Evolutionary conservation across 2,329 filamentous ascomycete genomes (phyloP).

Genomic region (Paraphaeosphaeria sporulosa): DNA sequence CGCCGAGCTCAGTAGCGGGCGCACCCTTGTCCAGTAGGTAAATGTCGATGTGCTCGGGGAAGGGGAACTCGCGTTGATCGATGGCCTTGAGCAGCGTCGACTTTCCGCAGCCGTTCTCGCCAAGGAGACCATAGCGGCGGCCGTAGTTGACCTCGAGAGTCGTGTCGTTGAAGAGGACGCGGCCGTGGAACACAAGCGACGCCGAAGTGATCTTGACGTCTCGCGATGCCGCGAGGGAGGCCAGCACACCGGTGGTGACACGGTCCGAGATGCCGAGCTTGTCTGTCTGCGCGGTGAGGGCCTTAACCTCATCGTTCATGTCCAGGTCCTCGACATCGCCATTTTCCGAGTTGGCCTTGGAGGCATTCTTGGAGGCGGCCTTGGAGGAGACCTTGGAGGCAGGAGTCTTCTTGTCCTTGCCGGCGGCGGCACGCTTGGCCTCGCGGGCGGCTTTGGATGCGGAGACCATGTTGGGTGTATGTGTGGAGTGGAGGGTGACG

Average conservation of each 20-base stretch:
- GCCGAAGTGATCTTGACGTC: slow-evolving; percentile 97
- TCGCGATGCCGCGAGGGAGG: slow-evolving; percentile 82
- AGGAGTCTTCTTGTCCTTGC: slow-evolving; percentile 77
- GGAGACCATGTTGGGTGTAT: slow-evolving; percentile 65
- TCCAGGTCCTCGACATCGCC: slow-evolving; percentile 75
- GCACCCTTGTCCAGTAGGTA: slow-evolving; percentile 98
- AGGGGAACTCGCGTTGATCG: slow-evolving; percentile 89
- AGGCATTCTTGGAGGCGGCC: slow-evolving; percentile 67
- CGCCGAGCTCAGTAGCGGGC: slow-evolving; percentile 84
- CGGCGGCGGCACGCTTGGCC: slow-evolving; percentile 71
- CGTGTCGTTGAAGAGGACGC: slow-evolving; percentile 92
- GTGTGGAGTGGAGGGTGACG: slow-evolving; percentile 16
- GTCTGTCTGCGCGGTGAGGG: slow-evolving; percentile 91
- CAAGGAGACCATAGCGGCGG: slow-evolving; percentile 90
- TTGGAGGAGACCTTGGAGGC: slow-evolving; percentile 76
- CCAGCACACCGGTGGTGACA: slow-evolving; percentile 95
- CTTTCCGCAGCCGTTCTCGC: slow-evolving; percentile 99
- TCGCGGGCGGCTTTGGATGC: slow-evolving; percentile 73
- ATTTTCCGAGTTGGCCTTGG: slow-evolving; percentile 71
- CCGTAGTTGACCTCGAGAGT: slow-evolving; percentile 92
- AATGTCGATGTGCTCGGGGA: slow-evolving; percentile 96
- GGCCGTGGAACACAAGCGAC: slow-evolving; percentile 96
- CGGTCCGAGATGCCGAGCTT: slow-evolving; percentile 95
- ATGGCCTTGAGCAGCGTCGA: slow-evolving; percentile 97
- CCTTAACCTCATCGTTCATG: slow-evolving; percentile 79